These are phyloP conservation scores for Scutellaria galericulata DNA, from an alignment of 257 asterid species.

Conservation along the genomic window DNA sequence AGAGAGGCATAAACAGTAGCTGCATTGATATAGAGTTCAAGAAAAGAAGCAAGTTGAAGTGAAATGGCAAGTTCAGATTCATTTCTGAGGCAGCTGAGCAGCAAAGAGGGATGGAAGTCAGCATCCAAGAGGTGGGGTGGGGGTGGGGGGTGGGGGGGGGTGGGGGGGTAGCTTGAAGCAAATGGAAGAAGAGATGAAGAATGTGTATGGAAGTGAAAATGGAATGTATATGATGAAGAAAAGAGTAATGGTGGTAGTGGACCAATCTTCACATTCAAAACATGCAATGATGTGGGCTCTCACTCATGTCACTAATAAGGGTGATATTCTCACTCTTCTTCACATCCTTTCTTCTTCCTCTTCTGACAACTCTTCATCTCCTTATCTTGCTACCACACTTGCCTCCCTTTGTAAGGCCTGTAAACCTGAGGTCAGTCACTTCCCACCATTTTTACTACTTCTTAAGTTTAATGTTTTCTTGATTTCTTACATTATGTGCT, in stretches of 20 bases:
- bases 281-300: slow-evolving; percentile 99
- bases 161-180: slow-evolving; percentile 35
- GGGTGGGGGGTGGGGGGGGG: slow-evolving; percentile 34
- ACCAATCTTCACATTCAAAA: slow-evolving; percentile 62
- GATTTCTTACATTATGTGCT: not conserved
- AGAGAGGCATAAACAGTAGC: slow-evolving; percentile 4
- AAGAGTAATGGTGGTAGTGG: slow-evolving; percentile 94
- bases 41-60: slow-evolving; percentile 10
- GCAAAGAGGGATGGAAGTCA: slow-evolving; percentile 67
- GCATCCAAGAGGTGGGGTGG: slow-evolving; percentile 72
- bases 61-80: slow-evolving; percentile 49
- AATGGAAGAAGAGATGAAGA: slow-evolving; percentile 37
- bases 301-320: slow-evolving; percentile 78
- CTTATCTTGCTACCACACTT: slow-evolving; percentile 65
- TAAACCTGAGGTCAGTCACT: slow-evolving; percentile 70
- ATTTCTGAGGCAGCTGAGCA: slow-evolving; percentile 79
- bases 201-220: slow-evolving; percentile 23
- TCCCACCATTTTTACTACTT: not conserved
- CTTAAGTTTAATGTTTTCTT: not conserved
- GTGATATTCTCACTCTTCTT: slow-evolving; percentile 81
- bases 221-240: slow-evolving; percentile 63
- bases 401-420: slow-evolving; percentile 82
- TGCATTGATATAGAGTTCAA: slow-evolving; percentile 17
- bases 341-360: slow-evolving; percentile 63
- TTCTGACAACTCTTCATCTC: slow-evolving; percentile 38